Percentiles rank a stretch among this genome's conserved stretches.
phyloP scores from a whole-genome alignment of 805 yeast species.

The Maudiozyma barnettii region DNA sequence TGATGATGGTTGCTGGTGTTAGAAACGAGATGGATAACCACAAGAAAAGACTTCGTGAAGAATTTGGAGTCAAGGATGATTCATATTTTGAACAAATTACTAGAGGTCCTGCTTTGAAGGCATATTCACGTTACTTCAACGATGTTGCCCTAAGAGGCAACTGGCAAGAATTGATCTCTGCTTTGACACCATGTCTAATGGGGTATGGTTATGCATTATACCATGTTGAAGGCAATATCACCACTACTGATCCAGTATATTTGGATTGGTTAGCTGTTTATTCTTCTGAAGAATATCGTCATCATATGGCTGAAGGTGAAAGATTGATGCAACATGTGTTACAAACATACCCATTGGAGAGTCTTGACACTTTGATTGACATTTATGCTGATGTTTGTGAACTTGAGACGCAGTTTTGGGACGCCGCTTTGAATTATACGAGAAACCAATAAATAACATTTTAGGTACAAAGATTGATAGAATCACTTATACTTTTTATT shows the following conservation, averaged over 20 bases:
- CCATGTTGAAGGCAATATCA: slow-evolving; percentile 27
- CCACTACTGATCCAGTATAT: slow-evolving; percentile 22
- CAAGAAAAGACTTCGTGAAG: slow-evolving; percentile 37
- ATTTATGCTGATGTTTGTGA: slow-evolving; percentile 51
- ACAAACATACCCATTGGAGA: slow-evolving; percentile 32
- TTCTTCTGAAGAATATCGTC: slow-evolving; percentile 44
- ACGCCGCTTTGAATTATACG: slow-evolving; percentile 30
- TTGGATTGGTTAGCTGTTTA: slow-evolving; percentile 56
- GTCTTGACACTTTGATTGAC: slow-evolving; percentile 42
- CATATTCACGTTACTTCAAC: slow-evolving; percentile 52
- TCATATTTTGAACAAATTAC: slow-evolving; percentile 36
- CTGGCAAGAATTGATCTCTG: slow-evolving; percentile 56
- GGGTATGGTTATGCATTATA: slow-evolving; percentile 58
- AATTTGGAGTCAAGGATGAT: slow-evolving; percentile 31
- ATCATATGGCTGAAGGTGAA: slow-evolving; percentile 45
- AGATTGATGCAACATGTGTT: slow-evolving; percentile 38
- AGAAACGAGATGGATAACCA: slow-evolving; percentile 50
- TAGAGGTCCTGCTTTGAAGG: slow-evolving; percentile 48
- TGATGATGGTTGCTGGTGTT: slow-evolving; percentile 42
- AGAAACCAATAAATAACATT: too few species aligned
- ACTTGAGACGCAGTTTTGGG: slow-evolving; percentile 66
- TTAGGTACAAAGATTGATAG: too few species aligned
- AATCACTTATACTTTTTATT: too few species aligned
- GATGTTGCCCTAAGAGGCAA: slow-evolving; percentile 45
- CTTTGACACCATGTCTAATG: slow-evolving; percentile 65